Conservation (phyloP, 768 basidiomycete genomes). For the Omphalotus guepiniiformis region DNA sequence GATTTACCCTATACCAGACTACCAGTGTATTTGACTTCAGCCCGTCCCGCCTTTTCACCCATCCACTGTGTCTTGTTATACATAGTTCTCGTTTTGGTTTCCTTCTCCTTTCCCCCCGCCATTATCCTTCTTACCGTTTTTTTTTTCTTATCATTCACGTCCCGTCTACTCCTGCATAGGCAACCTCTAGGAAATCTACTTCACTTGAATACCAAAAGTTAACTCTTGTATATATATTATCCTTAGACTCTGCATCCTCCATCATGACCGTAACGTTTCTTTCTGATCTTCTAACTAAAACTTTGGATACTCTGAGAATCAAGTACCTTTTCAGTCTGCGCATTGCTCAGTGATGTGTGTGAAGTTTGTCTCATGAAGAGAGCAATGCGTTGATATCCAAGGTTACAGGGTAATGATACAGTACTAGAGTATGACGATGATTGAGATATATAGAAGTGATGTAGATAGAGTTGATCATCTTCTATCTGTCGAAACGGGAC, state of each 20-base stretch:
- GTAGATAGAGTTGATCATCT: not conserved
- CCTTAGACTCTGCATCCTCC: no score
- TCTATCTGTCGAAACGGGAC: not conserved
- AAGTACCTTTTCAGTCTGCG: no score
- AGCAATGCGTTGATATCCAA: no score
- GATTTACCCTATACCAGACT: slow-evolving; percentile 7
- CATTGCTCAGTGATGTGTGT: no score
- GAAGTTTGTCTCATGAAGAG: no score
- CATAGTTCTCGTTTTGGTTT: not conserved
- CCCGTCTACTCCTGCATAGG: slow-evolving; percentile 3
- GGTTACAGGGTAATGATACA: no score
- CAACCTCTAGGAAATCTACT: no score
- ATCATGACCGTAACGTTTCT: no score
- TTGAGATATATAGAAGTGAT: not conserved
- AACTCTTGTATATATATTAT: no score
- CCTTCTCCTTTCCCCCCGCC: not conserved
- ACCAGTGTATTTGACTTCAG: slow-evolving; percentile 13
- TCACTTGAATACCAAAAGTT: no score
- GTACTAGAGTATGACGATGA: not conserved
- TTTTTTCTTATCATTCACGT: not conserved
- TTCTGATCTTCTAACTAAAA: no score
- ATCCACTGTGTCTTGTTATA: not conserved
- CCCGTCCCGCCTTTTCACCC: not conserved
- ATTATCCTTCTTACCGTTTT: slow-evolving; percentile 9
- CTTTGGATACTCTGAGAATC: no score